phyloP scores from a whole-genome alignment of 805 yeast species.

The Saturnispora saitoi region DNA sequence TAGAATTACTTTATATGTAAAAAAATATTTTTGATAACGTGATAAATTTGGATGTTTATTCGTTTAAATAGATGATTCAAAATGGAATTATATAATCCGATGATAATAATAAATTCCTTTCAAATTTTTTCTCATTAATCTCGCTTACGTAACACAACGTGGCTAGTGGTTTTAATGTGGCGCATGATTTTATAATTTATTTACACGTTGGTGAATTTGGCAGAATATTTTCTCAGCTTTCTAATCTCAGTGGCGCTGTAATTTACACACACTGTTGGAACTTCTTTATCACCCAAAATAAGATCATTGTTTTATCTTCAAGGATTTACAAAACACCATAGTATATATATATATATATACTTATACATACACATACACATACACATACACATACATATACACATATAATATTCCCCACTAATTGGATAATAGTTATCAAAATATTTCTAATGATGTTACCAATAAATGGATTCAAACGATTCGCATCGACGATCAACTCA shows the following conservation, averaged over 20 bases:
- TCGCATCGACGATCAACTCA: constrained; percentile 22
- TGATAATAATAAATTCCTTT: neutral
- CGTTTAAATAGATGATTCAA: neutral
- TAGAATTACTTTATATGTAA: neutral
- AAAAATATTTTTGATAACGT: neutral
- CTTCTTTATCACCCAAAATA: too few species aligned
- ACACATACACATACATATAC: neutral
- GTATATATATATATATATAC: too few species aligned
- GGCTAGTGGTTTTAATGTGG: neutral
- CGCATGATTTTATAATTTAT: too few species aligned
- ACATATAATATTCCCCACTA: neutral
- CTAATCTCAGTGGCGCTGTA: neutral
- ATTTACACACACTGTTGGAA: neutral
- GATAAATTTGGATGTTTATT: neutral
- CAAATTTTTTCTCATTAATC: neutral
- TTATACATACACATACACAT: neutral
- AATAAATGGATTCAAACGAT: constrained; percentile 8
- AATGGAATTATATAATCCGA: constrained; percentile 1
- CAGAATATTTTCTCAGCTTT: neutral
- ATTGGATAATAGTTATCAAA: neutral
- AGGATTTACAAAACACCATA: too few species aligned
- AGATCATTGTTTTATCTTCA: too few species aligned
- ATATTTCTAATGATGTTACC: neutral
- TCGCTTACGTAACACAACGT: neutral
- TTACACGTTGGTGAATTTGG: too few species aligned